Conservation (phyloP, 306 rosid species). For the Parietaria judaica region DNA sequence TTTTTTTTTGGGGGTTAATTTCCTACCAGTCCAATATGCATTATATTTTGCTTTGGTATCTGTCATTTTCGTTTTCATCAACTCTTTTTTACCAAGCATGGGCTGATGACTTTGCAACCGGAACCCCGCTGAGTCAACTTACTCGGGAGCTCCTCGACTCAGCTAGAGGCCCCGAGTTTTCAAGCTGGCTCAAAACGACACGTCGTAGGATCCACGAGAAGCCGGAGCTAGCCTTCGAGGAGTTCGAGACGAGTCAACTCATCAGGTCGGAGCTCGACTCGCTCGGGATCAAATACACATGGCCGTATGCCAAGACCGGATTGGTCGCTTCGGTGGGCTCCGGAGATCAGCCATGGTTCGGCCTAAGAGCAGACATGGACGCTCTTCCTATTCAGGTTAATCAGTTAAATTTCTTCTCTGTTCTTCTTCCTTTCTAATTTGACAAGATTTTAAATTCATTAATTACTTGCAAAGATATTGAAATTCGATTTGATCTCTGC, state of each 20-base stretch:
- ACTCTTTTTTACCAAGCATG: slow-evolving; percentile 2
- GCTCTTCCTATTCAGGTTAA: slow-evolving; percentile 41
- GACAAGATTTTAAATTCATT: too few relatives aligned
- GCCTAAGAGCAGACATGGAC: slow-evolving; percentile 58
- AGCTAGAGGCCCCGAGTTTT: slow-evolving; percentile 35
- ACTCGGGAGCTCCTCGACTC: slow-evolving; percentile 31
- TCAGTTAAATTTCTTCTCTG: neutral
- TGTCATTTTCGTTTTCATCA: neutral
- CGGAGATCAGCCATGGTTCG: slow-evolving; percentile 43
- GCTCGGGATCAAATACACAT: slow-evolving; percentile 31
- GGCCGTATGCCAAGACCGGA: slow-evolving; percentile 52
- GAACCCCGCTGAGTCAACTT: slow-evolving; percentile 11
- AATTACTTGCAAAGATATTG: too few relatives aligned
- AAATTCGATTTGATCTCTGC: too few relatives aligned
- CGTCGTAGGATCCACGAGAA: slow-evolving; percentile 54
- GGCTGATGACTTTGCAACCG: neutral
- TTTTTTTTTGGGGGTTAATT: too few relatives aligned
- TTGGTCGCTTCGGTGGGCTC: slow-evolving; percentile 43
- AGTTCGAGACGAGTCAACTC: slow-evolving; percentile 37
- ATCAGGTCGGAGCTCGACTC: slow-evolving; percentile 45
- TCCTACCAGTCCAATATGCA: too few relatives aligned
- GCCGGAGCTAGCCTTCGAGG: slow-evolving; percentile 54
- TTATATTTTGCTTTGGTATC: neutral
- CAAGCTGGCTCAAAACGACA: slow-evolving; percentile 28
- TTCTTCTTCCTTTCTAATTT: neutral